Evolutionary conservation across 257 asterid species (phyloP), one percentile per base, ranked within the genome.

Genomic region (Sherardia arvensis): DNA sequence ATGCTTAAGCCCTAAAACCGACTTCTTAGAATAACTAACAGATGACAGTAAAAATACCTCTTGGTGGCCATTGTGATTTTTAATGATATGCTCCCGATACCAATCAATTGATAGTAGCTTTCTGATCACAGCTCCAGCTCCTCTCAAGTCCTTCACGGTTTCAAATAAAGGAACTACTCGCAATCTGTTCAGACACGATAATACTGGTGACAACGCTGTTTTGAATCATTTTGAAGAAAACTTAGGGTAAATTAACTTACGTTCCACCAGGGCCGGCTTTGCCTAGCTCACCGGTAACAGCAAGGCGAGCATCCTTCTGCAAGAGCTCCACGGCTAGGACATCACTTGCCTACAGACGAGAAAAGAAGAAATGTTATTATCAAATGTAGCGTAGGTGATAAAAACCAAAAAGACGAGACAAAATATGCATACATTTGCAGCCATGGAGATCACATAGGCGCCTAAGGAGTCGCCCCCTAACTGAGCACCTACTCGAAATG

Each of bases 391-490:
- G 11, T 28, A 0, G 6, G 0, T 7, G 9, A 18, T 5, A 30
- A 3, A n/a, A 14, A n/a, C 34, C 22, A 59, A 59, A 59, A 2
- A 38, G 47, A 30, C 12, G 32, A 9, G 20, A 40, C 4, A 14
- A 11, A 7, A 45, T 23, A 59, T 30, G 67, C 84, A 61, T 85
- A 92, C 99, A 76, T 85, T 82, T 73, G 97, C 82, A 66, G 97
- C 96, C 99, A 92, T 92, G 53, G 99, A 92, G 65, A 92, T 92
- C 83, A 92, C 99, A 69, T 89, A 92, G 45, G 99, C 99, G 73
- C 99, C 99, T 22, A 92, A 85, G 53, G 96, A 85, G 75, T 85
- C 99, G 40, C 85, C 87, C 72, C 99, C 99, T 74, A 92, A 69
- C 75, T 92, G 96, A 72, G 95, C 96, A 1, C 97, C 95, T 22